Evolutionary conservation across 345 rosid species (phyloP).

Genomic region (Eucalyptus rudis): DNA sequence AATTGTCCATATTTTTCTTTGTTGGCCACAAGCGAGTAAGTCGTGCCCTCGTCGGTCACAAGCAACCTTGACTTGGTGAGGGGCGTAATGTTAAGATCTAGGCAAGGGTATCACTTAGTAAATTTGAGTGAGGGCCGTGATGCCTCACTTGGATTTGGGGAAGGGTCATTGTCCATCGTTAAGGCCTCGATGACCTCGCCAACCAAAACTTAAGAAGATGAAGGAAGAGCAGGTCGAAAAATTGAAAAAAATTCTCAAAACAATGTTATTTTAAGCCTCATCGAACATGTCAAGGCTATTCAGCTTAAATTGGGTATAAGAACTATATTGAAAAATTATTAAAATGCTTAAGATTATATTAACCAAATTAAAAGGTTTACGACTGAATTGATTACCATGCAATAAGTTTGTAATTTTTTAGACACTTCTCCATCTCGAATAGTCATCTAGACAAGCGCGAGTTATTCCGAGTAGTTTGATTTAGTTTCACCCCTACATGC

Average conservation of each 20-base stretch:
- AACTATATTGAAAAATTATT: background rate
- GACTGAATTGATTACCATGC: fast-evolving
- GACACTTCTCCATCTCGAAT: no score
- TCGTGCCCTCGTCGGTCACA: background rate
- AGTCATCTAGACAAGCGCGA: background rate
- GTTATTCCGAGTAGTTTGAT: background rate
- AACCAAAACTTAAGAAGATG: background rate
- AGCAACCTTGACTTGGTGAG: no score
- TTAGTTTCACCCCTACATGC: background rate
- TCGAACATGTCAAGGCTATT: fast-evolving
- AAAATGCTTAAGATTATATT: background rate
- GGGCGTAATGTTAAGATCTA: background rate
- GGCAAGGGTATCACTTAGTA: background rate
- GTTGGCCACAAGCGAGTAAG: no score
- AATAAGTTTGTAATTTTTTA: background rate
- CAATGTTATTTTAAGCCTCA: background rate
- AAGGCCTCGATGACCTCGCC: fast-evolving
- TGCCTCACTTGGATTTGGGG: background rate
- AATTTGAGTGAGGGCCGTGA: background rate
- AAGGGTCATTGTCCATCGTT: background rate
- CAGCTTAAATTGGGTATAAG: background rate
- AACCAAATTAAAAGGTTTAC: background rate
- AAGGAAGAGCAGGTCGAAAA: background rate
- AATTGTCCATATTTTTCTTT: background rate
- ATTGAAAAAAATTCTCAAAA: background rate